Percentiles rank a stretch among this genome's conserved stretches.
Conservation (phyloP, 2,329 filamentous ascomycete species). For the Fusarium metavorans region DNA sequence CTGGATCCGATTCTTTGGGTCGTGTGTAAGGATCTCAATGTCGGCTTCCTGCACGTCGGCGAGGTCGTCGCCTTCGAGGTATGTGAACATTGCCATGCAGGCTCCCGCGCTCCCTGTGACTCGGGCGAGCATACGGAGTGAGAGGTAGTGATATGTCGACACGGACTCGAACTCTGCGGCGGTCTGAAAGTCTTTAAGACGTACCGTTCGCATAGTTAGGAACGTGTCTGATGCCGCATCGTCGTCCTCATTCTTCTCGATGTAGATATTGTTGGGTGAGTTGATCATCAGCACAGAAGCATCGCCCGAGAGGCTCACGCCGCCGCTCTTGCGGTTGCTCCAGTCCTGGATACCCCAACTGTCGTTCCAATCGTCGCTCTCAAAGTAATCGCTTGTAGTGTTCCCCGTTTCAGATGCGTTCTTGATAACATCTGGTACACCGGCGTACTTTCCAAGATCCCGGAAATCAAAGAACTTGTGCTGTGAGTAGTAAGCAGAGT, state of each 20-base stretch:
- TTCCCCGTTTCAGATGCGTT: slow-evolving; percentile 44
- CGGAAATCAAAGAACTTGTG: slow-evolving; percentile 66
- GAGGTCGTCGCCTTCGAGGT: slow-evolving; percentile 53
- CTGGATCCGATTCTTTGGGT: slow-evolving; percentile 58
- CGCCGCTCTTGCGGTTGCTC: slow-evolving; percentile 55
- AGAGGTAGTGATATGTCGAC: slow-evolving; percentile 46
- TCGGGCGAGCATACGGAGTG: slow-evolving; percentile 63
- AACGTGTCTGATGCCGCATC: slow-evolving; percentile 53
- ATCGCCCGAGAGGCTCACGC: slow-evolving; percentile 41
- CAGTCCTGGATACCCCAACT: slow-evolving; percentile 56
- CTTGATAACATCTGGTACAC: slow-evolving; percentile 49
- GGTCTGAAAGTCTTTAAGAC: slow-evolving; percentile 58
- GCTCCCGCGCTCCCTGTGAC: slow-evolving; percentile 62
- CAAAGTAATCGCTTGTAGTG: slow-evolving; percentile 56
- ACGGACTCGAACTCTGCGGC: slow-evolving; percentile 61
- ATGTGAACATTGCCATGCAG: slow-evolving; percentile 66
- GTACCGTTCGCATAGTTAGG: slow-evolving; percentile 61
- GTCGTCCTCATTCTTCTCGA: slow-evolving; percentile 56
- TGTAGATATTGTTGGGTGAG: slow-evolving; percentile 60
- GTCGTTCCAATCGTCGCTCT: slow-evolving; percentile 49
- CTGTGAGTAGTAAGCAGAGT: slow-evolving; percentile 56
- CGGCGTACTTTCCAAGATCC: slow-evolving; percentile 54
- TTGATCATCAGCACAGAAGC: slow-evolving; percentile 54
- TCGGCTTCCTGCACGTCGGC: slow-evolving; percentile 63
- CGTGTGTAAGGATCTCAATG: slow-evolving; percentile 64